phyloP scores from a whole-genome alignment of 805 yeast species.

The Hanseniaspora occidentalis region DNA sequence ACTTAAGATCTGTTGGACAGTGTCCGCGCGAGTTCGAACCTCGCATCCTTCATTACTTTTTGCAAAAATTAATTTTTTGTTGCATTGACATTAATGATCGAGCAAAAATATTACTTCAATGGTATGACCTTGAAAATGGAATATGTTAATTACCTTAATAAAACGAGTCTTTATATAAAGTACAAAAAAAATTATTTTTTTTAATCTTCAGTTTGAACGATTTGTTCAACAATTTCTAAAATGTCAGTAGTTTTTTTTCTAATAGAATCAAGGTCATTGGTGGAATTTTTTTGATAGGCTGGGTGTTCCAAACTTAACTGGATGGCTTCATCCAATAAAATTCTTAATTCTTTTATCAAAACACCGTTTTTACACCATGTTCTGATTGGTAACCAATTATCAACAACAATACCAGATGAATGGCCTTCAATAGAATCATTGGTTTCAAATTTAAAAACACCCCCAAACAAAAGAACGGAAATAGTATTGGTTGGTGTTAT shows the following conservation, averaged over 20 bases:
- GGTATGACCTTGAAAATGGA: too few relatives aligned
- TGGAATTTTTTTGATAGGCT: conserved; percentile 13
- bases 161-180: too few relatives aligned
- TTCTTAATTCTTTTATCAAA: conserved; percentile 56
- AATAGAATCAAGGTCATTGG: conserved; percentile 5
- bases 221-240: conserved; percentile 28
- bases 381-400: conserved; percentile 78
- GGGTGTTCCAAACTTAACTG: conserved; percentile 48
- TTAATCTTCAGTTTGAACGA: conserved; percentile 17
- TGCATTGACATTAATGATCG: too few relatives aligned
- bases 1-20: conserved; percentile 22
- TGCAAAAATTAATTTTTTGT: too few relatives aligned
- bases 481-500: conserved; percentile 69
- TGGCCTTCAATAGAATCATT: conserved; percentile 37
- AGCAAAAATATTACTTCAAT: too few relatives aligned
- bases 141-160: too few relatives aligned
- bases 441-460: conserved; percentile 38
- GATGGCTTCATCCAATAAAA: conserved; percentile 53
- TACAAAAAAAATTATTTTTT: too few relatives aligned
- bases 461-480: conserved; percentile 73
- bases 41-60: conserved; percentile 18
- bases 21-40: conserved; percentile 25
- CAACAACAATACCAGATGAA: conserved; percentile 77
- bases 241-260: conserved; percentile 24
- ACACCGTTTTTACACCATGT: conserved; percentile 96